These are phyloP conservation scores for Crithidia thermophila DNA, from an alignment of 208 protist genomes.

Conservation along the genomic window DNA sequence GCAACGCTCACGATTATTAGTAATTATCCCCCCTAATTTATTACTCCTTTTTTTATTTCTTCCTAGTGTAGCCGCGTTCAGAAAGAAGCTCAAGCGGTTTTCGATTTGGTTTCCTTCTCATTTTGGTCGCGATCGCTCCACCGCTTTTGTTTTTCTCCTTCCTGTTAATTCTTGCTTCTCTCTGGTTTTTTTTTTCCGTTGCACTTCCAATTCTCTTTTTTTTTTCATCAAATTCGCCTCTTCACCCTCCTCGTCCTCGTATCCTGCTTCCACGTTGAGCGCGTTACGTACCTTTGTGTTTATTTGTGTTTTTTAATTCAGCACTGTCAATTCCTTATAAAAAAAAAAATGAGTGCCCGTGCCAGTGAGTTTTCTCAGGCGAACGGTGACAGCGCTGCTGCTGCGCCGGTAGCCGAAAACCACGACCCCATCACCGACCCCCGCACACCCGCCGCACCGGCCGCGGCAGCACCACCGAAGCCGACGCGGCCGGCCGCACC, in stretches of 20 bases:
- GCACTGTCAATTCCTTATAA: constrained; percentile 12
- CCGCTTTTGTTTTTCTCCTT: constrained; percentile 14
- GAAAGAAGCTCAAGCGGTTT: no score
- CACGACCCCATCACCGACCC: constrained; percentile 16
- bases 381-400: neutral
- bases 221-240: no score
- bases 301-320: constrained; percentile 12
- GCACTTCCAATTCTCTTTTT: neutral
- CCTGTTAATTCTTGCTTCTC: constrained; percentile 2
- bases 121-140: neutral
- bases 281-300: no score
- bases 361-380: neutral
- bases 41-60: no score
- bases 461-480: neutral
- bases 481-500: neutral
- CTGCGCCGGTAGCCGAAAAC: constrained; percentile 8
- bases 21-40: no score
- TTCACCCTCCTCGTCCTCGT: neutral
- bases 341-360: constrained; percentile 1
- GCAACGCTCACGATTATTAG: no score
- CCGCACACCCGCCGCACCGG: neutral
- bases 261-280: no score
- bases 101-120: neutral
- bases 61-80: no score
- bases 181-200: neutral